Percentiles rank a stretch among this genome's conserved stretches.
Evolutionary conservation across 306 rosid species (phyloP).

Genomic region (Vigna nakashimae): DNA sequence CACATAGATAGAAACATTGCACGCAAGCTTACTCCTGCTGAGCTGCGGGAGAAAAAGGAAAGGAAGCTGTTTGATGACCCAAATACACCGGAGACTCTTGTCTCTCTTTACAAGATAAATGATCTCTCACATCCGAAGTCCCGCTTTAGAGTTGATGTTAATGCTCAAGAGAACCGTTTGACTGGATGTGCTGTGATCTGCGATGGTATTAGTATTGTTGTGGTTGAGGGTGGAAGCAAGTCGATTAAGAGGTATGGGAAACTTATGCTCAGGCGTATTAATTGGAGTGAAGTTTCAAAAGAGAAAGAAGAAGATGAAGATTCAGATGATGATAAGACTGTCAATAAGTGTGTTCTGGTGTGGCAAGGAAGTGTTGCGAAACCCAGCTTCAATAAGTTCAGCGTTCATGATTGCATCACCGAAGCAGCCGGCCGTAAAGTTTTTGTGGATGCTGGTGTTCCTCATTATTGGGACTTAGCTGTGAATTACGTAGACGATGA

Average conservation of each 20-base stretch:
- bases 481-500: constrained; percentile 70
- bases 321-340: constrained; percentile 70
- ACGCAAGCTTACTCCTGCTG: constrained; percentile 97
- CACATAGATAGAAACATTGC: constrained; percentile 95
- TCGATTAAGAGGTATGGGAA: constrained; percentile 92
- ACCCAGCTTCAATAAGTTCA: constrained; percentile 76
- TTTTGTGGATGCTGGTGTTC: constrained; percentile 86
- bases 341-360: constrained; percentile 76
- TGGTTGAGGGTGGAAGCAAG: constrained; percentile 95
- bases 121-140: constrained; percentile 88
- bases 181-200: constrained; percentile 87
- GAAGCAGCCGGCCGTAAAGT: constrained; percentile 91
- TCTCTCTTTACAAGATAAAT: constrained; percentile 81
- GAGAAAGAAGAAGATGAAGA: constrained; percentile 78
- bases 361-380: constrained; percentile 99
- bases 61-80: constrained; percentile 90
- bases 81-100: constrained; percentile 64
- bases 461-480: constrained; percentile 94
- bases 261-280: constrained; percentile 86
- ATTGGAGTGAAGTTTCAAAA: constrained; percentile 81
- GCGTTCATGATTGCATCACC: constrained; percentile 89
- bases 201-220: constrained; percentile 78
- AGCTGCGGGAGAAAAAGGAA: constrained; percentile 95
- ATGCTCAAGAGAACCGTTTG: constrained; percentile 91
- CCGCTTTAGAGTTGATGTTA: constrained; percentile 88